Conservation (phyloP, 2,329 filamentous ascomycete species). For the Berkeleyomyces rouxiae region DNA sequence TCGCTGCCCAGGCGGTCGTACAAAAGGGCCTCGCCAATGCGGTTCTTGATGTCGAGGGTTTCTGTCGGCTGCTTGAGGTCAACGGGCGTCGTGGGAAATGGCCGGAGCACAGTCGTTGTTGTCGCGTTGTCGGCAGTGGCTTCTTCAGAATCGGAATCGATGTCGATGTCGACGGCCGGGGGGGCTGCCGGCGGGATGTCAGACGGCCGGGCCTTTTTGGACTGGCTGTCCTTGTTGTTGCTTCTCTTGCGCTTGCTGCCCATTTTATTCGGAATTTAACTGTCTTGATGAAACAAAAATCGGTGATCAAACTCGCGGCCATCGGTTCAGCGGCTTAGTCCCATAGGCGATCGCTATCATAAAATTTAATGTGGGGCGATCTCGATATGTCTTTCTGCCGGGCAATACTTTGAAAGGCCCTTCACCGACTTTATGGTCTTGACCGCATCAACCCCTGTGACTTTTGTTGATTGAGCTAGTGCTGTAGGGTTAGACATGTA, state of each 20-base stretch:
- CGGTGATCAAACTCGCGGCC: neutral
- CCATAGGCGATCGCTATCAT: neutral
- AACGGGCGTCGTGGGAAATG: slow-evolving; percentile 24
- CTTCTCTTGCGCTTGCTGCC: slow-evolving; percentile 13
- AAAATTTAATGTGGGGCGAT: slow-evolving; percentile 10
- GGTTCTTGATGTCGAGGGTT: slow-evolving; percentile 33
- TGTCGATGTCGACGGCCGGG: neutral
- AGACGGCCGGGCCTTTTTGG: slow-evolving; percentile 7
- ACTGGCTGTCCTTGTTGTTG: slow-evolving; percentile 3
- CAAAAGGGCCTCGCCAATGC: slow-evolving; percentile 39
- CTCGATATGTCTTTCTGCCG: neutral
- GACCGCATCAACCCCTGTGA: neutral
- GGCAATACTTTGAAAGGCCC: neutral
- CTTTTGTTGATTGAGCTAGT: too few relatives aligned
- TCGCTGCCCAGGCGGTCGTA: slow-evolving; percentile 47
- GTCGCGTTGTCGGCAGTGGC: neutral
- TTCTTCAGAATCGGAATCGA: neutral
- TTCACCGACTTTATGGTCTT: neutral
- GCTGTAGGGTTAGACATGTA: neutral
- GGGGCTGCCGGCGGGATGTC: slow-evolving; percentile 4
- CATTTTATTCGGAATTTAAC: slow-evolving; percentile 4
- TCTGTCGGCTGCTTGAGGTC: slow-evolving; percentile 20
- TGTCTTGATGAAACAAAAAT: neutral
- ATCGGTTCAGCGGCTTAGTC: neutral
- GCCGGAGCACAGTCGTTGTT: slow-evolving; percentile 7